phyloP scores from a whole-genome alignment of 805 yeast genomes.

The Metschnikowia cubensis region DNA sequence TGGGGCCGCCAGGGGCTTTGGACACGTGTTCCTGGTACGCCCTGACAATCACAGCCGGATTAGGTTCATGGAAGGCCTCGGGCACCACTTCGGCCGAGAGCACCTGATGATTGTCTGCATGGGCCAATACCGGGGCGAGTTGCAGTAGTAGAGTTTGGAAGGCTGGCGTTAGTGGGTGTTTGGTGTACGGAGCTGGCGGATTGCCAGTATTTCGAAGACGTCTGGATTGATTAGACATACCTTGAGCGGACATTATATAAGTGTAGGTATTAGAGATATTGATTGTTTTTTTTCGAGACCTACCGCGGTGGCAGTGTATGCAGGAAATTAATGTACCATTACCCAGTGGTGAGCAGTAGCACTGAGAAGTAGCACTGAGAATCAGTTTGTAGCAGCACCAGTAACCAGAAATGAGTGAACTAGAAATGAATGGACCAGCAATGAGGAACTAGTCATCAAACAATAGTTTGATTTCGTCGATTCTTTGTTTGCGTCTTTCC shows the following conservation, averaged over 20 bases:
- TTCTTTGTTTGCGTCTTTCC: constrained; percentile 62
- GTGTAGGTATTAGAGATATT: neutral
- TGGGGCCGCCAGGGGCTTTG: constrained; percentile 21
- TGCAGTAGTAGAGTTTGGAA: constrained; percentile 17
- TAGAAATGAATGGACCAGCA: too few species aligned
- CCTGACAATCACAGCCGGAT: constrained; percentile 40
- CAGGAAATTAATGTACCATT: neutral
- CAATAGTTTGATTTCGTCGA: constrained; percentile 67
- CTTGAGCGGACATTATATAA: neutral
- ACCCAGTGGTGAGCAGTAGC: too few species aligned
- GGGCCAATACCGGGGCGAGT: constrained; percentile 10
- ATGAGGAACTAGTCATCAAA: constrained; percentile 42
- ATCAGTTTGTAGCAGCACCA: too few species aligned
- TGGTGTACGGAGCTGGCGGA: constrained; percentile 12
- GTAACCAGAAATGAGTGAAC: neutral
- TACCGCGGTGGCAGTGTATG: neutral
- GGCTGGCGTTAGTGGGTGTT: constrained; percentile 3
- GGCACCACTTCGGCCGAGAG: constrained; percentile 34
- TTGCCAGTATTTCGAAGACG: too few species aligned
- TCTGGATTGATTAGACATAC: constrained; percentile 26
- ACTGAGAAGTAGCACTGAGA: too few species aligned
- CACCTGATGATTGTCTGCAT: constrained; percentile 11
- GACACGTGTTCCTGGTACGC: constrained; percentile 39
- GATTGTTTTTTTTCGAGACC: constrained; percentile 4
- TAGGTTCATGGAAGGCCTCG: constrained; percentile 41